Evolutionary conservation across 78 protist species (phyloP).

Genomic region (Emiliania huxleyi): DNA sequence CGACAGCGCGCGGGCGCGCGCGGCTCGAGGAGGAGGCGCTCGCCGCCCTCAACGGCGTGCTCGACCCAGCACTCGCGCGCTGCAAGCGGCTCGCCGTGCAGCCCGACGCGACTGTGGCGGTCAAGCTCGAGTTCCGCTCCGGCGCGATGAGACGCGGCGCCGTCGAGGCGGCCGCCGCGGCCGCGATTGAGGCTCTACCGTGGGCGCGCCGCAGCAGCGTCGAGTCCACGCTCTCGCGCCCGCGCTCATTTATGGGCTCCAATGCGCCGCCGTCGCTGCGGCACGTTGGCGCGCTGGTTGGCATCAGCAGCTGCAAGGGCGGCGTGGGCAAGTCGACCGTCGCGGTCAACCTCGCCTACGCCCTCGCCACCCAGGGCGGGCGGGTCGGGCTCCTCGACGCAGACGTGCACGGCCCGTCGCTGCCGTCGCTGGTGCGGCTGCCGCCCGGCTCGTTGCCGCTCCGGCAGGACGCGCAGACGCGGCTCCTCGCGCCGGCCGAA

Average conservation of each 20-base stretch:
- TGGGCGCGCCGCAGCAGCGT: background rate
- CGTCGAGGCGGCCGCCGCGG: background rate
- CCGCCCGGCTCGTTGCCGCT: background rate
- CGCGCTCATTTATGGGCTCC: background rate
- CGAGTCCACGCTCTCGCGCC: background rate
- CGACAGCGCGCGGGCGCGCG: background rate
- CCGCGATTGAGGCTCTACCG: background rate
- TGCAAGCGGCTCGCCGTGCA: background rate
- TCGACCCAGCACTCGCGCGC: background rate
- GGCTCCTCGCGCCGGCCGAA: background rate
- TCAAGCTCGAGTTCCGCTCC: background rate
- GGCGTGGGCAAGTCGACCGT: constrained; percentile 96
- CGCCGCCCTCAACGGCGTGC: background rate
- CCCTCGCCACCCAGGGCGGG: background rate
- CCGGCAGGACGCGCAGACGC: background rate
- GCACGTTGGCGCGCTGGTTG: constrained; percentile 7
- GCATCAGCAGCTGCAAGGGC: constrained; percentile 81
- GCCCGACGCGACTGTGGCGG: background rate
- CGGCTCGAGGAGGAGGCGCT: background rate
- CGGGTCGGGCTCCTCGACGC: constrained; percentile 73
- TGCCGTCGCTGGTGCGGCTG: constrained; percentile 63
- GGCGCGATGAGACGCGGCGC: background rate
- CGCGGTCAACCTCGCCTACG: constrained; percentile 59
- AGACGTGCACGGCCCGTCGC: constrained; percentile 87
- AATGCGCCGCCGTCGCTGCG: constrained; percentile 1